A percentile compares a stretch with the other conserved stretches of the same genome.
These are phyloP conservation scores for Quaeritorhiza haematococci DNA, from an alignment of 371 early-diverging fungal genomes.

Conservation along the genomic window DNA sequence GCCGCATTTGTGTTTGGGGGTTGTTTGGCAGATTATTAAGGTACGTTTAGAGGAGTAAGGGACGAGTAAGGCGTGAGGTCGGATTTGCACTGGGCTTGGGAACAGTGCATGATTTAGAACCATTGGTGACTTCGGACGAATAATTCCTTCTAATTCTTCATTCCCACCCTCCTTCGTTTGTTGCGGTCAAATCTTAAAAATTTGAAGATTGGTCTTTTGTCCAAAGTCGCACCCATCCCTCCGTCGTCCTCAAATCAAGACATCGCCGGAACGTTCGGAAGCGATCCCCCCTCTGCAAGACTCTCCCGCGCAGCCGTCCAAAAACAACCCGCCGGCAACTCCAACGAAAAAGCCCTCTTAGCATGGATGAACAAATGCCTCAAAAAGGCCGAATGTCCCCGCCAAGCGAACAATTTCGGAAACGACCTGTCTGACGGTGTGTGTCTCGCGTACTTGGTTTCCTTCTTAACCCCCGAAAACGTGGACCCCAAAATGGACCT, in stretches of 20 bases:
- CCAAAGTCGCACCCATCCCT: too few relatives aligned
- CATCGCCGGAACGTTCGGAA: slow-evolving; percentile 2
- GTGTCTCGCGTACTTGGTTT: slow-evolving; percentile 23
- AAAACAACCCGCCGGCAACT: background rate
- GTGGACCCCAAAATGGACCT: slow-evolving; percentile 1
- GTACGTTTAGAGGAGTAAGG: too few relatives aligned
- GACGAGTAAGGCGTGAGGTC: background rate
- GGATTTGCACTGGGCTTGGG: background rate
- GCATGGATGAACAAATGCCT: slow-evolving; percentile 29
- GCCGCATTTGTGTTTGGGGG: slow-evolving; percentile 31
- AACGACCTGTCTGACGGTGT: slow-evolving; percentile 26
- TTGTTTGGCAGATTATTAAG: slow-evolving; percentile 42
- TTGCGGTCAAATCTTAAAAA: background rate
- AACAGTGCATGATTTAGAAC: too few relatives aligned
- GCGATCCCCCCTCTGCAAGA: background rate
- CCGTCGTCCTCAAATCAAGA: too few relatives aligned
- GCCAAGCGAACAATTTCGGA: slow-evolving; percentile 23
- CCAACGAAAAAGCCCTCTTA: slow-evolving; percentile 25
- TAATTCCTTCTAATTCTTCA: too few relatives aligned
- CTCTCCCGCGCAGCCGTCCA: background rate
- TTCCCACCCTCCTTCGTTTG: background rate
- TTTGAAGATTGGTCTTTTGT: slow-evolving; percentile 12
- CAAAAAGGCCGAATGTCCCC: slow-evolving; percentile 5
- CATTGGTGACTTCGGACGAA: too few relatives aligned
- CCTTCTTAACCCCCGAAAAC: slow-evolving; percentile 13